Evolutionary conservation across 192 early-diverging fungal genomes (phyloP), one percentile per base, ranked within the genome.

Genomic region (Phlyctochytrium arcticum): DNA sequence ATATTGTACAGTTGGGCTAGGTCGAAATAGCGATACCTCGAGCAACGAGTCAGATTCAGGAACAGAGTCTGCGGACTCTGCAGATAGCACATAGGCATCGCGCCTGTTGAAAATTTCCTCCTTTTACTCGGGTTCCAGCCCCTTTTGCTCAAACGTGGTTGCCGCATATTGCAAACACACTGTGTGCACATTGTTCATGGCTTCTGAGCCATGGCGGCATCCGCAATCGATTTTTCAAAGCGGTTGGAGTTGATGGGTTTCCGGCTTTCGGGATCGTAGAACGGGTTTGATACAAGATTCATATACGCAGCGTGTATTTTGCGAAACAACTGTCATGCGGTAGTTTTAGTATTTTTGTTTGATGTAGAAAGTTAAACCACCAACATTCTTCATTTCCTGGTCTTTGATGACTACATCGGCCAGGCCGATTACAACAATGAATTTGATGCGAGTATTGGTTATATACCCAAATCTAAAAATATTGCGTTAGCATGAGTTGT

Each of bases 271-370:
- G 79, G 65, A 23, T 89, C 89, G 48, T 87, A 88, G 67, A 96
- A 96, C 23, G 94, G 94, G 70, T 95, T 94, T 36, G 89, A 90
- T 2, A 89, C 84, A 36, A 90, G 75, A 15, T 78, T 70, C 5
- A 90, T 82, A 71, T 92, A 96, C 0, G 89, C 89, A n/a, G 78
- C 80, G 70, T 94, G 94, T 8, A 96, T 80, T 48, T 87, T 80
- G 33, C 85, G 82, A 68, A 93, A 94, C 8, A 94, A 68, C 86
- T 91, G 66, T 46, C 30, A 60, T 21, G 31, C 51, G 8, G 54
- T 46, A 53, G 15, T 47, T 70, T 48, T n/a, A n/a, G n/a, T n/a
- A n/a, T n/a, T n/a, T n/a, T n/a, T n/a, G n/a, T n/a, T n/a, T n/a
- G n/a, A 68, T 10, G 12, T 24, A 30, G 34, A 33, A 23, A 35